Evolutionary conservation across 2,329 filamentous ascomycete genomes (phyloP), one percentile per base, ranked within the genome.

Genomic region (Verticillium albo-atrum): DNA sequence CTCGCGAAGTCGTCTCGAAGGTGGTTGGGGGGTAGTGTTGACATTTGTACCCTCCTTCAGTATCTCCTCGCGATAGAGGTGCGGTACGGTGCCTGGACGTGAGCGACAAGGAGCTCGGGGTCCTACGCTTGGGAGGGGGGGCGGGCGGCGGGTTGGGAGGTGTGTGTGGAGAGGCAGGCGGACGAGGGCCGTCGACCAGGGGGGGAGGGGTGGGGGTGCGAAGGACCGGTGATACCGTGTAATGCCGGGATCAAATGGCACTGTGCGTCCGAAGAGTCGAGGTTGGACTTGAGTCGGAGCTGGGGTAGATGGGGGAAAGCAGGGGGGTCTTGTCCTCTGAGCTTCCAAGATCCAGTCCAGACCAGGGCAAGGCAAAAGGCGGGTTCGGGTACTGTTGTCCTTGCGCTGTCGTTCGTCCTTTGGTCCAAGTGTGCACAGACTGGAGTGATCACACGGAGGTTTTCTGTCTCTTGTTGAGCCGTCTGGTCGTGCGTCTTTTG

Each of bases 11-110:
- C 72, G 68, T 73, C 73, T 69, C 72, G 75, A 60, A 58, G 58
- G 51, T 81, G 75, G 76, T 83, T 82, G 82, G 84, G 85, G 84
- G 85, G 79, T 79, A 82, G 79, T 76, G 80, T 82, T 80, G 85
- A 84, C 85, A 88, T 89, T 87, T 85, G 79, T 82, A 82, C 72
- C 71, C 73, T 74, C 68, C 66, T 66, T 60, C 66, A 42, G 27
- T 34, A 51, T 42, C 30, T 68, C 65, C 62, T 61, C 62, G 61
- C 58, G 61, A 67, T 67, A 61, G 60, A 75, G 72, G 25, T 32
- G 30, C 10, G 20, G 53, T 55, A 25, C 54, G 37, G 75, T 77
- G 77, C 76, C 76, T 77, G 74, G 73, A 70, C 74, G 64, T 68
- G 69, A 71, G 68, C 65, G 71, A 68, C 69, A 68, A 69, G 68